Evolutionary conservation across 768 basidiomycete genomes (phyloP).

Genomic region (Suillus americanus): DNA sequence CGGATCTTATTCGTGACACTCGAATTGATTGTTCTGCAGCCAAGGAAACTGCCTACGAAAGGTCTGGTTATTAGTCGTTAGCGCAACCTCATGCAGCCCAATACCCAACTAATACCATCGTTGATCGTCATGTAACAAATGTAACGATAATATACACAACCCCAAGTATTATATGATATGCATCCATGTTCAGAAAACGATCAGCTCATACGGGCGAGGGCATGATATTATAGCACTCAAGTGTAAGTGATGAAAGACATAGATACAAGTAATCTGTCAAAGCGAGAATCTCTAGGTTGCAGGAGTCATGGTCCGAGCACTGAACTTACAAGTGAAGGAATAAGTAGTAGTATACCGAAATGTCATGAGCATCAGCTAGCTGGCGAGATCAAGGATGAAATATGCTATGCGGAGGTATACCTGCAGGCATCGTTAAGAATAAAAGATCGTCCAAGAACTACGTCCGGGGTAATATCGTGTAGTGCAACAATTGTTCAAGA

Average conservation of each 20-base stretch:
- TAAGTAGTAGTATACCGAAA: neutral
- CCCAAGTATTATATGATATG: neutral
- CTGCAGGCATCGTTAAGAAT: neutral
- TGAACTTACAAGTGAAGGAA: neutral
- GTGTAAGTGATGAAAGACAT: neutral
- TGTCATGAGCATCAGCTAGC: neutral
- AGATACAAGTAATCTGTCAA: neutral
- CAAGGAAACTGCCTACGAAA: slow-evolving; percentile 5
- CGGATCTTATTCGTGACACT: neutral
- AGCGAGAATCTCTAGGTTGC: neutral
- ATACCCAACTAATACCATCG: neutral
- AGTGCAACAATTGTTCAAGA: neutral
- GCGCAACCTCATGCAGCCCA: neutral
- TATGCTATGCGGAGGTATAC: neutral
- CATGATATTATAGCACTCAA: neutral
- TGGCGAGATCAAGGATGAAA: neutral
- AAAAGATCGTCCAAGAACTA: neutral
- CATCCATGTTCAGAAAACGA: neutral
- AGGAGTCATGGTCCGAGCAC: neutral
- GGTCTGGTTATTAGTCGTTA: neutral
- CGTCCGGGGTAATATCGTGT: neutral
- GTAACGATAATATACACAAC: neutral
- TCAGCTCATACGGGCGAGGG: neutral
- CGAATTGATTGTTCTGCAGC: slow-evolving; percentile 7
- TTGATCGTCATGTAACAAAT: neutral